Base-by-base conservation (phyloP, 2,329 filamentous ascomycete species). In the Ophiostoma perfectum region DNA sequence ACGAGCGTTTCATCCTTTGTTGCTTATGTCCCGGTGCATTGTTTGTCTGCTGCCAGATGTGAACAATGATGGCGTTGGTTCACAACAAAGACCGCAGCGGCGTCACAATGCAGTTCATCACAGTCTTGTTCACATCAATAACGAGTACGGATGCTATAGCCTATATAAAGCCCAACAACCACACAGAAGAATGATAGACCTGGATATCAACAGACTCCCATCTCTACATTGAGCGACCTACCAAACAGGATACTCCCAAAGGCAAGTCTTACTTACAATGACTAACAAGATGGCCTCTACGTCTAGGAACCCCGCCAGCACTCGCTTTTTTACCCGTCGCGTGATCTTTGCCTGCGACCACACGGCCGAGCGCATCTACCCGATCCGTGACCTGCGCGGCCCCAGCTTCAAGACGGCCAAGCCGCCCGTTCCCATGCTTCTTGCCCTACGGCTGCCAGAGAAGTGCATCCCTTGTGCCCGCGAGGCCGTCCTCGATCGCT, bases 301-400 rank as follows among this genome's bases (percentile, higher is more conserved):
- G 18, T 2, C 55, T 12, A 42, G 6, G 12, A 5, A 5, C 18
- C 11, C 38, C 18, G 36, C 27, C 39, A 67, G 27, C 41, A 69
- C 47, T 4, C 38, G 42, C 42, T 47, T 64, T 49, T 69, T 63
- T 16, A 67, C 55, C 42, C 64, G 62, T 62, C 67, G 69, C 12
- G 63, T 64, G 42, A 27, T 71, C 27, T 71, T 67, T n/a, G n/a
- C 67, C 38, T 71, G 70, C 58, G 42, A 42, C 36, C 70, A 72
- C 47, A 7, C 58, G 3, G 8, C 42, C 47, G 41, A 67, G 16
- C 47, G 47, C 60, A 18, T 47, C 60, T 69, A 60, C 16, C 47
- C 65, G 9, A 65, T 69, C 58, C 52, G 58, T 16, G 58, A 64
- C 39, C n/a, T 27, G 12, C 39, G 38, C 39, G 38, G 36, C 11